Percentiles rank a stretch among this genome's conserved stretches.
These are phyloP conservation scores for Rhynchospora breviuscula DNA, from an alignment of 176 grass and related monocot genomes.

Conservation along the genomic window DNA sequence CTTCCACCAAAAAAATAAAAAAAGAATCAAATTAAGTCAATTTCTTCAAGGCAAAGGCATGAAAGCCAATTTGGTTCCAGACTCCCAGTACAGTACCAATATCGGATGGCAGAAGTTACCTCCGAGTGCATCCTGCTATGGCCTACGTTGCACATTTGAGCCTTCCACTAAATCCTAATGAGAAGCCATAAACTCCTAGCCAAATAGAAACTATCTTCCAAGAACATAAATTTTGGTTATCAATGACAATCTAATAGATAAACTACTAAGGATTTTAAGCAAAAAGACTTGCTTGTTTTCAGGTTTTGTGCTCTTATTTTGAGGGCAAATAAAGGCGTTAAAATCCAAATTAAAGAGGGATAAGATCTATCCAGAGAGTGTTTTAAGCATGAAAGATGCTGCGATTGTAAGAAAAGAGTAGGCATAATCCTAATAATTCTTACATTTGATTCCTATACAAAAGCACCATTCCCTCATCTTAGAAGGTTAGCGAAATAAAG, in stretches of 20 bases:
- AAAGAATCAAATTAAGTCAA: neutral
- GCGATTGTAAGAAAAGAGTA: no score
- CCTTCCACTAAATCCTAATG: neutral
- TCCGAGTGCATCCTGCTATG: neutral
- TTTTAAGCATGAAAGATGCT: neutral
- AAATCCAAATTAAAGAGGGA: neutral
- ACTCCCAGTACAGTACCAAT: neutral
- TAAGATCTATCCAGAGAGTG: neutral
- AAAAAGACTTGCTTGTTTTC: neutral
- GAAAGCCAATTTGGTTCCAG: neutral
- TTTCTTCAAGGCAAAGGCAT: neutral
- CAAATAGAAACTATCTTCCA: neutral
- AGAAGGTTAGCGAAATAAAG: constrained; percentile 5
- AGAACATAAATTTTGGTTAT: neutral
- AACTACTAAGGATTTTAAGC: neutral
- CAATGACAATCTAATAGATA: neutral
- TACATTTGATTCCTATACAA: constrained; percentile 18
- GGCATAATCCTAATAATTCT: constrained; percentile 2
- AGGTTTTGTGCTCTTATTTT: neutral
- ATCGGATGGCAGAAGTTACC: neutral
- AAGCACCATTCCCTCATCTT: neutral
- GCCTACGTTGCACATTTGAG: neutral
- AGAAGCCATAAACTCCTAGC: neutral
- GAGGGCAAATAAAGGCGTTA: neutral
- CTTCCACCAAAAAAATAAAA: neutral